Evolutionary conservation across 768 basidiomycete genomes (phyloP), one percentile per base, ranked within the genome.

Genomic region (Lepiota venenata): DNA sequence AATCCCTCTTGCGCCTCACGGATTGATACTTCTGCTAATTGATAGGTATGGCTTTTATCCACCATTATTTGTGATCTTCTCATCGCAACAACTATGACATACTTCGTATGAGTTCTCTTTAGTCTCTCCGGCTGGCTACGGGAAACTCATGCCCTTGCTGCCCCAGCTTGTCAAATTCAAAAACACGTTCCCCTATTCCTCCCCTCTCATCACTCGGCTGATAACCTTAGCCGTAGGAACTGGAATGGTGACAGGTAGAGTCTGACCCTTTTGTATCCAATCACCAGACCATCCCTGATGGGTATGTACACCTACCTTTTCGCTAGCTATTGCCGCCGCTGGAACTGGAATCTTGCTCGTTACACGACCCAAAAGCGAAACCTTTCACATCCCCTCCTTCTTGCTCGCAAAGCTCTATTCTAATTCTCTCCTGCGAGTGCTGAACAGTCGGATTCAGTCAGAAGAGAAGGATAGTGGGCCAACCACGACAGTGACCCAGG

Each of bases 41-140:
- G 12, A 27, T 40, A 50, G 49, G 11, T 50, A 10, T 50, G 49
- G 49, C 49, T 50, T 25, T 29, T 50, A 50, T 50, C 49, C 2
- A 50, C 49, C 1, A 22, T 40, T 15, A 27, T 50, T 12, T 50
- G 49, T 27, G 49, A 50, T 50, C n/a, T 50, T 15, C 18, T 50
- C 22, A 50, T 50, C 18, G 22, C 49, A 9, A 16, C 39, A 6
- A 16, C 15, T 18, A 40, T 50, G 49, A 50, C 39, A 2, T 50
- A 27, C 22, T 50, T 40, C 16, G 49, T 50, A 27, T n/a, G 22
- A 38, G n/a, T 35, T 15, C 43, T 11, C 22, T n/a, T 27, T 15
- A 12, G 11, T 45, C 27, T 11, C 32, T 32, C 32, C 8, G 10
- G 32, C n/a, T n/a, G 10, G 10, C 10, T 32, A 9, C 32, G 10